Percentiles rank a stretch among this genome's conserved stretches.
Evolutionary conservation across 768 basidiomycete genomes (phyloP).

Genomic region (Mrakia frigida): DNA sequence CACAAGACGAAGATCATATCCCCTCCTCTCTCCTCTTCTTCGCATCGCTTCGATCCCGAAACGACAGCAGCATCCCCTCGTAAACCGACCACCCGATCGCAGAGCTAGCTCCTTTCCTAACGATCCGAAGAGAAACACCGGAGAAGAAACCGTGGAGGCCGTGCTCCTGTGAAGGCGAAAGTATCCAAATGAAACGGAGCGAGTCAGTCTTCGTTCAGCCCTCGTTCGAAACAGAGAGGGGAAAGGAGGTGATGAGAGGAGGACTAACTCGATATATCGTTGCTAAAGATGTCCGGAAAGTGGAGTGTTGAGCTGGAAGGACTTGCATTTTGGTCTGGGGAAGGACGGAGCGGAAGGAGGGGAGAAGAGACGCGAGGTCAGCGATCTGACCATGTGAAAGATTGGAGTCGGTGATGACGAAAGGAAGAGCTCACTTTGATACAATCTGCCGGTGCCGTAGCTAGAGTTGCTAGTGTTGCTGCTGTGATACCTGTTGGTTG

Average conservation of each 20-base stretch:
- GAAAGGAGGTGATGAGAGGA: neutral
- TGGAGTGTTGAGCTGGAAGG: slow-evolving; percentile 70
- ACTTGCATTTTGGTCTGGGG: slow-evolving; percentile 85
- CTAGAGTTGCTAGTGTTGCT: slow-evolving; percentile 73
- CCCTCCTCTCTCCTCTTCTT: neutral
- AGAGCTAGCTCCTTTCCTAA: slow-evolving; percentile 81
- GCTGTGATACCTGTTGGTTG: slow-evolving; percentile 65
- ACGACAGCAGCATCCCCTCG: slow-evolving; percentile 47
- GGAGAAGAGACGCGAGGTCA: neutral
- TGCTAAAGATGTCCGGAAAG: slow-evolving; percentile 58
- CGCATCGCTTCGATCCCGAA: slow-evolving; percentile 11
- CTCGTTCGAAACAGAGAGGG: slow-evolving; percentile 9
- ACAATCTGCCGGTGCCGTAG: slow-evolving; percentile 89
- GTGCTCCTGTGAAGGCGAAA: slow-evolving; percentile 57
- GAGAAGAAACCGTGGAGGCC: slow-evolving; percentile 78
- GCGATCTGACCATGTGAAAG: neutral
- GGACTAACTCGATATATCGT: slow-evolving; percentile 64
- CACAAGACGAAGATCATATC: too few relatives aligned
- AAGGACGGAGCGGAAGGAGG: neutral
- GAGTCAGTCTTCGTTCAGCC: neutral
- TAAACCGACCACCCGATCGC: slow-evolving; percentile 89
- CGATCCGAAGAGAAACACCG: slow-evolving; percentile 72
- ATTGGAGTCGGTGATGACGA: neutral
- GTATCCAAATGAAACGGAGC: slow-evolving; percentile 15
- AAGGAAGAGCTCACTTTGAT: slow-evolving; percentile 61